phyloP scores from a whole-genome alignment of 2,329 filamentous ascomycete genomes.

The Macrophomina phaseolina region DNA sequence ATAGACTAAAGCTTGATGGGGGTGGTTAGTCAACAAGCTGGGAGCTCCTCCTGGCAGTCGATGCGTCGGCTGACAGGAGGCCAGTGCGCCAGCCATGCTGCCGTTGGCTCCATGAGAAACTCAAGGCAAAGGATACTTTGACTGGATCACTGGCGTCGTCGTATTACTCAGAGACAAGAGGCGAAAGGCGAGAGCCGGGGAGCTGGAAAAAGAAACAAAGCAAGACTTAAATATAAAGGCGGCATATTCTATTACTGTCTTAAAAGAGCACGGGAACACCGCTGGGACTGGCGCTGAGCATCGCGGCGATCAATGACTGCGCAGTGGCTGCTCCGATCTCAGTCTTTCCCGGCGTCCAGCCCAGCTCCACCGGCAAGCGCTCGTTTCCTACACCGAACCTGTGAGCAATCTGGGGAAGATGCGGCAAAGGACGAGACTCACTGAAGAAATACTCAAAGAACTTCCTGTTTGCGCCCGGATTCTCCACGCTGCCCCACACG shows the following conservation, averaged over 20 bases:
- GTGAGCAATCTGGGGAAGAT: neutral
- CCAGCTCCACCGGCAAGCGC: conserved; percentile 9
- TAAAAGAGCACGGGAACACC: neutral
- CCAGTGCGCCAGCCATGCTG: too few species aligned
- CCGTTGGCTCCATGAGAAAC: too few species aligned
- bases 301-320: neutral
- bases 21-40: too few species aligned
- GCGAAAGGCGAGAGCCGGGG: too few species aligned
- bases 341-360: neutral
- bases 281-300: neutral
- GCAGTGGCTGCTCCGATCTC: neutral
- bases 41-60: too few species aligned
- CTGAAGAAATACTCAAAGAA: conserved; percentile 38
- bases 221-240: too few species aligned
- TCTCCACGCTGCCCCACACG: conserved; percentile 31
- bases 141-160: too few species aligned
- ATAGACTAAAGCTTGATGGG: too few species aligned
- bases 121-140: too few species aligned
- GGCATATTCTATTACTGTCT: neutral
- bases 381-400: conserved; percentile 5
- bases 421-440: conserved; percentile 27
- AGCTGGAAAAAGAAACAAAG: too few species aligned
- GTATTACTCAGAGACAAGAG: too few species aligned
- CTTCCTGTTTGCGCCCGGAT: conserved; percentile 29
- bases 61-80: too few species aligned